These are phyloP conservation scores for Carex myosuroides DNA, from an alignment of 176 grass and related monocot genomes.

Conservation along the genomic window DNA sequence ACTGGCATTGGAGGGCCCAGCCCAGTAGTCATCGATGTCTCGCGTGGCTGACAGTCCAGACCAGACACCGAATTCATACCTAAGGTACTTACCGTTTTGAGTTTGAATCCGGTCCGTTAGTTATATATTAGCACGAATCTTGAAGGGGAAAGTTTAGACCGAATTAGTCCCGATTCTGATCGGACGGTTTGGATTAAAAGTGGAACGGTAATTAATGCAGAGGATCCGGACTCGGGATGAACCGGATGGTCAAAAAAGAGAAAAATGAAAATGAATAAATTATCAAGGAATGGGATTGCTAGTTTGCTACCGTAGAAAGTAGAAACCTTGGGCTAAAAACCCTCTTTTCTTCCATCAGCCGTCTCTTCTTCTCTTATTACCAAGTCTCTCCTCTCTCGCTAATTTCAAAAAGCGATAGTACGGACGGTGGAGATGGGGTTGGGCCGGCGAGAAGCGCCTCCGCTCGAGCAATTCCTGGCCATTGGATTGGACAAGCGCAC, in stretches of 20 bases:
- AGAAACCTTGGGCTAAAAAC: conserved; percentile 8
- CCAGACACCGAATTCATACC: too few relatives aligned
- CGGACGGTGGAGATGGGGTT: conserved; percentile 19
- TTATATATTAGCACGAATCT: not conserved
- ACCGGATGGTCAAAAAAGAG: too few relatives aligned
- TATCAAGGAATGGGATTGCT: not conserved
- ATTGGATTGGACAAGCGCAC: conserved; percentile 49
- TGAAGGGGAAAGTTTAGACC: too few relatives aligned
- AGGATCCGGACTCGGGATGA: too few relatives aligned
- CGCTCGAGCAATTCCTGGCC: conserved; percentile 34
- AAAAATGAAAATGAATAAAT: not conserved
- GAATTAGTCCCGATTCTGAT: too few relatives aligned
- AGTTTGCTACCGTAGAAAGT: not conserved
- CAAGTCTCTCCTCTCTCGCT: not conserved
- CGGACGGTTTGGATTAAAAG: too few relatives aligned
- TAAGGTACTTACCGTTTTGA: too few relatives aligned
- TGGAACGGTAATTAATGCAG: too few relatives aligned
- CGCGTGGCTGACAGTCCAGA: too few relatives aligned
- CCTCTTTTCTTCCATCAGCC: conserved; percentile 1
- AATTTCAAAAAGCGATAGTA: not conserved
- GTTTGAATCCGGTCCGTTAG: too few relatives aligned
- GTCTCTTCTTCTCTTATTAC: not conserved
- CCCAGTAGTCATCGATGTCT: not conserved
- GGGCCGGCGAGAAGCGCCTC: not conserved
- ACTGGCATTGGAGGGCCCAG: not conserved